Conservation (phyloP, 2,329 filamentous ascomycete species). For the Xylaria sp. region DNA sequence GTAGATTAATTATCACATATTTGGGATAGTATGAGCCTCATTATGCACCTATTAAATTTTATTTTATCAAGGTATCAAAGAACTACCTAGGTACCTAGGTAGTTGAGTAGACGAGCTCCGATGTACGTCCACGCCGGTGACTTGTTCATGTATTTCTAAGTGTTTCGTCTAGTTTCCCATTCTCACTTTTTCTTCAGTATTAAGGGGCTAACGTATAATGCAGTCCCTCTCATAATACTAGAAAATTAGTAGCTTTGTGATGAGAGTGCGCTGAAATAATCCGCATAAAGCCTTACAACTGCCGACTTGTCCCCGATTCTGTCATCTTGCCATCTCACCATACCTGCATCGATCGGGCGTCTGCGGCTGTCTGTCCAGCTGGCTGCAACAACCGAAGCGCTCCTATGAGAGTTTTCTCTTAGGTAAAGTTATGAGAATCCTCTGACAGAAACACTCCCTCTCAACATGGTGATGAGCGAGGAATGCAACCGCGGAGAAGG, state of each 20-base stretch:
- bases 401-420: slow-evolving; percentile 29
- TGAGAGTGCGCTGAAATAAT: no score
- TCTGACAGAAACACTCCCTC: not conserved
- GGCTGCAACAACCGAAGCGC: slow-evolving; percentile 7
- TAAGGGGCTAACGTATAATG: no score
- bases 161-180: no score
- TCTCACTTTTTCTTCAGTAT: no score
- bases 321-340: not conserved
- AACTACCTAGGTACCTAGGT: no score
- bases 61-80: not conserved
- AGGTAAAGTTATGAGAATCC: slow-evolving; percentile 22
- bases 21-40: not conserved
- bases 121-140: no score
- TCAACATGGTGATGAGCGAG: not conserved
- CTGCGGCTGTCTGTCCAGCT: no score
- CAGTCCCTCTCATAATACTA: no score
- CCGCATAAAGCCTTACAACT: no score
- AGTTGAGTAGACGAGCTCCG: not conserved
- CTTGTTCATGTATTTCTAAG: no score
- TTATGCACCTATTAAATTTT: not conserved
- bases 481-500: not conserved
- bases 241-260: no score
- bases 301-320: slow-evolving; percentile 3
- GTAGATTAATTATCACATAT: not conserved
- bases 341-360: not conserved